Evolutionary conservation across 2,329 filamentous ascomycete species (phyloP), one percentile per base, ranked within the genome.

Genomic region (Ophiosphaerella narmari): DNA sequence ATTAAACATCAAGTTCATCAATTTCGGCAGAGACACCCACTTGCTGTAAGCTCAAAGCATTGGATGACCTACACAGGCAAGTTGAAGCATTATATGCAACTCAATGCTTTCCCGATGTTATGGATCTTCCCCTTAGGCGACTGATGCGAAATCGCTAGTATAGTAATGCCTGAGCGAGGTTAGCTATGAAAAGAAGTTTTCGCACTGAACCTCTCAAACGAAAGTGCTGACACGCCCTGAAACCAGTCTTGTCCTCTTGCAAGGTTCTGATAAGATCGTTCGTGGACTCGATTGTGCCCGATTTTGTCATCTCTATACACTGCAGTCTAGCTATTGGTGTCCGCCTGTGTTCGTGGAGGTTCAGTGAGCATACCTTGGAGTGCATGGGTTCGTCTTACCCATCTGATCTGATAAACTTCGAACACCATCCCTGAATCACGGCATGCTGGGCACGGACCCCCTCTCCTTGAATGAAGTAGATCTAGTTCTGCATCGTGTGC

Each of bases 71-170:
- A 41, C 42, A 48, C 24, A 34, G 13, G 37, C 36, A 48, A 11
- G 45, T 48, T 35, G 45, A 42, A 48, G 45, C 21, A 23, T 18
- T 41, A 4, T 48, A 48, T 37, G 21, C 2, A n/a, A 48, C 9
- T 14, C 5, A 36, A 14, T 29, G 34, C 5, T 42, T 48, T 42
- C 45, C 45, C 13, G 37, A 42, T 48, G 38, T 48, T 14, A 29
- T 24, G 32, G 16, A 41, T 26, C 29, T 48, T 48, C 37, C 45
- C 32, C 21, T 48, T 14, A 37, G 26, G 2, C 5, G 9, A 11
- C 7, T 29, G 7, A 29, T 29, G 9, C 9, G 9, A 7, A 11
- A 29, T 29, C 9, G 26, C 5, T 29, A 5, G 26, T 11, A 29
- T 11, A 2, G 26, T 2, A 11, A 11, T 29, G 26, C 11, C 26